Percentiles rank a stretch among this genome's conserved stretches.
phyloP scores from a whole-genome alignment of 345 rosid species.

The Limnanthes douglasii region DNA sequence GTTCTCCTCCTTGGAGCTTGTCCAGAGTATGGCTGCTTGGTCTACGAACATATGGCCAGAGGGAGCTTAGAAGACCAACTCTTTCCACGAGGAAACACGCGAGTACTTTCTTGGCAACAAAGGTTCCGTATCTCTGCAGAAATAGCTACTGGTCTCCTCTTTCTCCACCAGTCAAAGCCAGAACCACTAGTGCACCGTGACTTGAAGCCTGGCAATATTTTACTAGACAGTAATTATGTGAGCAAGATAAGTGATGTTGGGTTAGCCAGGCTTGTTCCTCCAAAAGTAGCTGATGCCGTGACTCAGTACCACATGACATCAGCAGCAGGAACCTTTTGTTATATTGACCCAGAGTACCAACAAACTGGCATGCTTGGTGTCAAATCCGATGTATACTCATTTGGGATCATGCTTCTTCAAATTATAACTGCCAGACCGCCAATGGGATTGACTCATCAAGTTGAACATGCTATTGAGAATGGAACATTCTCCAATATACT shows the following conservation, averaged over 20 bases:
- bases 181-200: conserved; percentile 98
- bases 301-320: conserved; percentile 65
- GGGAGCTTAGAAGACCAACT: conserved; percentile 88
- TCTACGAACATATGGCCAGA: conserved; percentile 79
- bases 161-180: conserved; percentile 92
- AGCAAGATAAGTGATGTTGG: conserved; percentile 88
- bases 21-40: conserved; percentile 78
- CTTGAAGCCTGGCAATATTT: conserved; percentile 81
- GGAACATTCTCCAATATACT: conserved; percentile 40
- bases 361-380: conserved; percentile 91
- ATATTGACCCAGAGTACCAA: conserved; percentile 94
- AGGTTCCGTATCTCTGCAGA: conserved; percentile 84
- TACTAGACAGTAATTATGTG: conserved; percentile 68
- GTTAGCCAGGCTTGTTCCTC: conserved; percentile 75
- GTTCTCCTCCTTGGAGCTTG: conserved; percentile 93
- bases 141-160: conserved; percentile 67
- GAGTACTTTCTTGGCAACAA: conserved; percentile 70
- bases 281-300: conserved; percentile 54
- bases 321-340: conserved; percentile 85
- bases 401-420: conserved; percentile 77
- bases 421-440: conserved; percentile 65
- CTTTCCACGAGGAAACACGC: conserved; percentile 27
- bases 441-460: conserved; percentile 45
- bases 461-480: conserved; percentile 37
- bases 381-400: conserved; percentile 80